These are phyloP conservation scores for Linum lewisii DNA, from an alignment of 345 rosid genomes.

Conservation along the genomic window DNA sequence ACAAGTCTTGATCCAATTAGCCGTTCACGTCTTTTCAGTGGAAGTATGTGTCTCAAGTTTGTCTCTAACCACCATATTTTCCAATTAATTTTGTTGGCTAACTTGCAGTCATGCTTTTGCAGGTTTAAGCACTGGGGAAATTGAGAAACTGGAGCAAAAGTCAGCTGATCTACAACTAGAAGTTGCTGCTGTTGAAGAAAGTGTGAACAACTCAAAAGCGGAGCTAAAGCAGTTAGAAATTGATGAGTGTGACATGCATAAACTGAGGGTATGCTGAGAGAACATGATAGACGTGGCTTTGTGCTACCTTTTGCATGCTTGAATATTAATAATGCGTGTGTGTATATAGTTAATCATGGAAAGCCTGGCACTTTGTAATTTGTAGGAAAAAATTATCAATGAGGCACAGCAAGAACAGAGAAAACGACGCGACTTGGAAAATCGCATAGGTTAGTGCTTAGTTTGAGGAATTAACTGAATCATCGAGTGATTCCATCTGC, in stretches of 20 bases:
- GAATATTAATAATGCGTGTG: not conserved
- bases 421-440: slow-evolving; percentile 47
- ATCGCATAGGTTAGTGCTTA: slow-evolving; percentile 34
- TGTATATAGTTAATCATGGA: not conserved
- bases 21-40: slow-evolving; percentile 60
- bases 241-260: slow-evolving; percentile 57
- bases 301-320: slow-evolving; percentile 2
- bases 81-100: not conserved
- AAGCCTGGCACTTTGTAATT: slow-evolving; percentile 1
- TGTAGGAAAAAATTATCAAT: slow-evolving; percentile 55
- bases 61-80: not conserved
- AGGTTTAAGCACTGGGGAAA: slow-evolving; percentile 67
- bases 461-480: not conserved
- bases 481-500: not conserved
- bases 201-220: slow-evolving; percentile 30
- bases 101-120: slow-evolving; percentile 3
- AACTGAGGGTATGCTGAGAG: slow-evolving; percentile 45
- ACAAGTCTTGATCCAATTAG: slow-evolving; percentile 63
- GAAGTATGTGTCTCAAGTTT: slow-evolving; percentile 31
- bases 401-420: slow-evolving; percentile 30
- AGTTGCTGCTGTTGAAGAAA: slow-evolving; percentile 34
- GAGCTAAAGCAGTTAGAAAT: slow-evolving; percentile 64
- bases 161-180: slow-evolving; percentile 54
- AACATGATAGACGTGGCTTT: not conserved
- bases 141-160: slow-evolving; percentile 49